Evolutionary conservation across 2,329 filamentous ascomycete genomes (phyloP), one percentile per base, ranked within the genome.

Genomic region (Helicocarpus griseus): DNA sequence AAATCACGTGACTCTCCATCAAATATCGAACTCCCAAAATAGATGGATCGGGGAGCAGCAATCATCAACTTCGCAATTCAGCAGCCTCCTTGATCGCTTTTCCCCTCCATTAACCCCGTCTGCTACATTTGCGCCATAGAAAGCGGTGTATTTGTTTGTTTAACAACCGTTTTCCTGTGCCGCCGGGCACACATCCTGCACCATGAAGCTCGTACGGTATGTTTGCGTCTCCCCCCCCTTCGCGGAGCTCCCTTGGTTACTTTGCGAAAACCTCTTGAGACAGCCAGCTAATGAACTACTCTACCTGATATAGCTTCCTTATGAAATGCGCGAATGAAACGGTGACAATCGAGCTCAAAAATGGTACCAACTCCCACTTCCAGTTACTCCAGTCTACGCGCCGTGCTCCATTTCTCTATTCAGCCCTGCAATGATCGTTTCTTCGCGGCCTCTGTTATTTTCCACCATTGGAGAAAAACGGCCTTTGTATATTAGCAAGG

Each of bases 301-400:
- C 13, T 19, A 14, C 38, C 49, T 33, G 40, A 54, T 59, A 56
- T 71, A 97, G 93, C 70, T 98, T 98, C 72, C 78, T 98, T 63
- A 97, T 97, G 91, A 98, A 98, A 79, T 97, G 91, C 73, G 84
- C 87, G 72, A 97, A 96, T 73, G 93, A 98, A 77, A 95, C 93
- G 64, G 93, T 97, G 64, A 97, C 91, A 41, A 87, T 98, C 71
- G 93, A 98, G 73, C 79, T 98, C 61, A 98, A 98, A 73, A 97
- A 97, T 81, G 93, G 90, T 93, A 77, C 28, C 5, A 14, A 8
- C 19, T 19, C 43, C n/a, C 31, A 52, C 63, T 94, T 89, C 90
- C 72, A 95, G n/a, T 94, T 97, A 65, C 81, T 97, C 61, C 87
- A 95, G 70, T 93, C 93, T 73, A 97, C 69, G 89, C 89, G 19